phyloP scores from a whole-genome alignment of 345 rosid species.

The Eucalyptus virginea region DNA sequence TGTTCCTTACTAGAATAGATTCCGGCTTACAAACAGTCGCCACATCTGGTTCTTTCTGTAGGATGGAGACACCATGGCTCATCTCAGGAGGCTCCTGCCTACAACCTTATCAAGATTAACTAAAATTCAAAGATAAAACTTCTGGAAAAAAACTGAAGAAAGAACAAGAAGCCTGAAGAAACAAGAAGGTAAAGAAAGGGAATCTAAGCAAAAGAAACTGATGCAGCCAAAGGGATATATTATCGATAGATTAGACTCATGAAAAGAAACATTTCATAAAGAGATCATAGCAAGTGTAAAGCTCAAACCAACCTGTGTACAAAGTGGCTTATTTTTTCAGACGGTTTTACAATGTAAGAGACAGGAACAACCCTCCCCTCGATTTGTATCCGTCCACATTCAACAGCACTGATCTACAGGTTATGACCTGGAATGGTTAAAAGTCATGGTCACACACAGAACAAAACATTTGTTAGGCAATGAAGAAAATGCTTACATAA shows the following conservation, averaged over 20 bases:
- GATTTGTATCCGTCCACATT: slow-evolving; percentile 79
- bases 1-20: slow-evolving; percentile 65
- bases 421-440: neutral
- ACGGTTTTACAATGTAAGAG: slow-evolving; percentile 60
- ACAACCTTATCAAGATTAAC: slow-evolving; percentile 25
- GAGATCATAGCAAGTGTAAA: neutral
- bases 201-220: neutral
- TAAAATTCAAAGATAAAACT: neutral
- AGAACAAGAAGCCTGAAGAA: neutral
- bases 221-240: neutral
- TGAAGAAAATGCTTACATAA: slow-evolving; percentile 31
- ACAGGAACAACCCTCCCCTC: slow-evolving; percentile 65
- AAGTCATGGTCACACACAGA: neutral
- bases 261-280: neutral
- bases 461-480: neutral
- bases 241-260: neutral
- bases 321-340: slow-evolving; percentile 86
- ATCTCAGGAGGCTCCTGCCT: slow-evolving; percentile 93
- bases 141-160: neutral
- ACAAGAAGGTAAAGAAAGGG: neutral
- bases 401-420: slow-evolving; percentile 62
- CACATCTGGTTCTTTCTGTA: slow-evolving; percentile 60
- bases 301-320: slow-evolving; percentile 50
- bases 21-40: slow-evolving; percentile 83
- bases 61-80: slow-evolving; percentile 46